Evolutionary conservation across 2,329 filamentous ascomycete genomes (phyloP).

Genomic region (Phialophora chinensis): DNA sequence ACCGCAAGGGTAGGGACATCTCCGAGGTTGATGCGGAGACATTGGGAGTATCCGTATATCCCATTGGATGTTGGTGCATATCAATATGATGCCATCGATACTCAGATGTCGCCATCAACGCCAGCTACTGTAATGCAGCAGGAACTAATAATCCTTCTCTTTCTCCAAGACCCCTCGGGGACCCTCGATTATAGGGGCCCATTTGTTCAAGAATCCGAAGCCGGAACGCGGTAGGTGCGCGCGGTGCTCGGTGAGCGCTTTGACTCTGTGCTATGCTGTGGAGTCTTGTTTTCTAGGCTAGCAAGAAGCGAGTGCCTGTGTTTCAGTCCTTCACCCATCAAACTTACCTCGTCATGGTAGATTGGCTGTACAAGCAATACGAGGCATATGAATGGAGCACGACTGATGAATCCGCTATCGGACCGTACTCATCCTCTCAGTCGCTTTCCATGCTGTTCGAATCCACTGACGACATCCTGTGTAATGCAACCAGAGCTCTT

Average conservation of each 20-base stretch:
- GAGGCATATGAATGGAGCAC: background rate
- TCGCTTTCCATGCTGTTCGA: background rate
- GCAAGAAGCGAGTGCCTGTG: background rate
- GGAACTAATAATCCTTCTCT: background rate
- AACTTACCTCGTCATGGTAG: background rate
- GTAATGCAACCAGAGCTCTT: background rate
- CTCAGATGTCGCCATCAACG: conserved; percentile 17
- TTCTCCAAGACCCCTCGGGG: background rate
- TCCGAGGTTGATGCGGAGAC: conserved; percentile 20
- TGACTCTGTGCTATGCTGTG: background rate
- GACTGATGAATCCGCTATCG: background rate
- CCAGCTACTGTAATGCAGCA: background rate
- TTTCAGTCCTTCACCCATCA: background rate
- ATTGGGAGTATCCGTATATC: background rate
- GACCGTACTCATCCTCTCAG: background rate
- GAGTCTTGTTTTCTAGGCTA: background rate
- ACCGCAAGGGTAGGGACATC: conserved; percentile 10
- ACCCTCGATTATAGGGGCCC: background rate
- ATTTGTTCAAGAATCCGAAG: background rate
- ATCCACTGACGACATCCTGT: background rate
- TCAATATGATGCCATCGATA: conserved; percentile 19
- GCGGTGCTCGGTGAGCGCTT: background rate
- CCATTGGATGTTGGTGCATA: conserved; percentile 17
- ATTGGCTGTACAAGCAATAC: background rate
- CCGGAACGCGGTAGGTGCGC: background rate